phyloP scores from a whole-genome alignment of 2,329 filamentous ascomycete genomes.

The Triangularia setosa region DNA sequence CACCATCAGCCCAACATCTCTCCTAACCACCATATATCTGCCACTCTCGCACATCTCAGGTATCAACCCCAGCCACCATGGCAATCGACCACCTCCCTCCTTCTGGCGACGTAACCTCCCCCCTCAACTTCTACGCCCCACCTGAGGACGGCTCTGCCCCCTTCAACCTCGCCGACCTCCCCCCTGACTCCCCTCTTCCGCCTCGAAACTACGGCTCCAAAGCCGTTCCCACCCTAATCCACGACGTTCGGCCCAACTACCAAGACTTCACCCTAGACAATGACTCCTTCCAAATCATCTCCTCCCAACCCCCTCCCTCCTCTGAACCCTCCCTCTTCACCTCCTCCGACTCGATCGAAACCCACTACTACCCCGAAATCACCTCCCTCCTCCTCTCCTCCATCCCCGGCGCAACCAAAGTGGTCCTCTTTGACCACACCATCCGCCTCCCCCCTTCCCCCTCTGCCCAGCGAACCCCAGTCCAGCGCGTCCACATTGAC shows the following conservation, averaged over 20 bases:
- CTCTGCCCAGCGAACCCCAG: constrained; percentile 61
- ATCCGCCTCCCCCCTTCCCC: constrained; percentile 64
- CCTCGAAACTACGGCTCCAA: constrained; percentile 60
- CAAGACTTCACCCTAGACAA: constrained; percentile 33
- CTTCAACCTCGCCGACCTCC: constrained; percentile 62
- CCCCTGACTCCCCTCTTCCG: constrained; percentile 49
- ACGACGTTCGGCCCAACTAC: constrained; percentile 72
- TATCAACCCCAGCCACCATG: constrained; percentile 30
- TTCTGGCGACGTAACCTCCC: constrained; percentile 58
- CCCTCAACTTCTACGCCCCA: constrained; percentile 62
- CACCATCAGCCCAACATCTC: not conserved
- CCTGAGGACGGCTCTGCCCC: constrained; percentile 58
- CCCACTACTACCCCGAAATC: constrained; percentile 81
- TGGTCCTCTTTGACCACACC: constrained; percentile 85
- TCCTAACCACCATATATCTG: not conserved
- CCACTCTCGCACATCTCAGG: not conserved
- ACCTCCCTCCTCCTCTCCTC: constrained; percentile 64
- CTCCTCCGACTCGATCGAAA: constrained; percentile 65
- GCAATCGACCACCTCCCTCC: constrained; percentile 40
- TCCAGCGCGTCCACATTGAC: constrained; percentile 75
- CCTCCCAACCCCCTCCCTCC: constrained; percentile 49
- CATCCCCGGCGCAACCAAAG: constrained; percentile 60
- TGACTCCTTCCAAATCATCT: constrained; percentile 65
- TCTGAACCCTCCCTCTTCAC: constrained; percentile 55
- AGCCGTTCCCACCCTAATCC: constrained; percentile 53